Percentiles rank a stretch among this genome's conserved stretches.
These are phyloP conservation scores for Colletotrichum tabaci DNA, from an alignment of 2,329 filamentous ascomycete genomes.

Conservation along the genomic window DNA sequence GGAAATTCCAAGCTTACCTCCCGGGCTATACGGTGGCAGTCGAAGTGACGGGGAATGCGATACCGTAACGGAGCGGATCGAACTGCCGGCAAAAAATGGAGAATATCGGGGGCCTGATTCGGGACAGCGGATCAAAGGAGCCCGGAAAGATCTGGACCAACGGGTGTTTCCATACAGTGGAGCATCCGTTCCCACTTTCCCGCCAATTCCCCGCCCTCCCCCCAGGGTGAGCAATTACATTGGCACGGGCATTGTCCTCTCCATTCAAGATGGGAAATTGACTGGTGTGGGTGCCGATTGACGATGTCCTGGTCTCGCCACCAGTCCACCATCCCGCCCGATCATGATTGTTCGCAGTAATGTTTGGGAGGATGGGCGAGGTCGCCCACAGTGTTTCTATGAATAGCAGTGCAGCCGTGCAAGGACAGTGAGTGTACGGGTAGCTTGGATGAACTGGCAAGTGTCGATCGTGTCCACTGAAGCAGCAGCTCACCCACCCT, in stretches of 20 bases:
- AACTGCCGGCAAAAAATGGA: not conserved
- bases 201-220: not conserved
- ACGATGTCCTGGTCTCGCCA: conserved; percentile 12
- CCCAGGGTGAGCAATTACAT: not conserved
- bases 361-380: not conserved
- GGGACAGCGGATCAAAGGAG: not conserved
- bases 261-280: conserved; percentile 26
- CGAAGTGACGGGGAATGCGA: not conserved
- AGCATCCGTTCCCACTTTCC: not conserved
- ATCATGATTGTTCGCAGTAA: not conserved
- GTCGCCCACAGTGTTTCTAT: conserved; percentile 7
- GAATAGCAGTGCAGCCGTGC: not conserved
- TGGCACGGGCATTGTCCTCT: not conserved
- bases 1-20: not conserved
- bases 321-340: not conserved
- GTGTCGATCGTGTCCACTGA: conserved; percentile 1
- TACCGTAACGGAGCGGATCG: not conserved
- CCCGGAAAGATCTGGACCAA: conserved; percentile 27
- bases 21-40: not conserved
- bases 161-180: not conserved
- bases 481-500: not conserved
- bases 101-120: not conserved
- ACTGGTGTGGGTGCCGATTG: not conserved
- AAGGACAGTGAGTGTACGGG: no score
- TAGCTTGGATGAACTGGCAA: not conserved